A percentile compares a stretch with the other conserved stretches of the same genome.
Evolutionary conservation across 257 asterid species (phyloP).

Genomic region (Fraxinus pennsylvanica): DNA sequence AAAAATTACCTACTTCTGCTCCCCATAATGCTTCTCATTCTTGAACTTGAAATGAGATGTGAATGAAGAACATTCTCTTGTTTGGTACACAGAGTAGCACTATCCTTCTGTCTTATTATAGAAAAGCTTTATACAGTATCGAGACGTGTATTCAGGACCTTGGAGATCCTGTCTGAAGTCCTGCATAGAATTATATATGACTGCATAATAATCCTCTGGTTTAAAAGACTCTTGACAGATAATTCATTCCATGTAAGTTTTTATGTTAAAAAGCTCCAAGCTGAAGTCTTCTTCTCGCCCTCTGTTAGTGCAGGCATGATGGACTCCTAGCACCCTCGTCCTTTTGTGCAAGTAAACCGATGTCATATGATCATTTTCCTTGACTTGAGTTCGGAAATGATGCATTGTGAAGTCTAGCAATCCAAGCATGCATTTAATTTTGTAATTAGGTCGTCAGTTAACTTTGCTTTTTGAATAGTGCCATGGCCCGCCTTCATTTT

Average conservation of each 20-base stretch:
- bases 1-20: too few species aligned
- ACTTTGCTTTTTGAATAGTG: neutral
- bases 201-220: neutral
- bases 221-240: neutral
- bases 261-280: neutral
- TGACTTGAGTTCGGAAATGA: neutral
- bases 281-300: neutral
- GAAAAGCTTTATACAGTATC: too few species aligned
- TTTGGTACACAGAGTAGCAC: neutral
- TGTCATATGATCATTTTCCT: neutral
- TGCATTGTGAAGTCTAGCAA: neutral
- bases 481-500: too few species aligned
- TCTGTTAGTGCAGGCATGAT: too few species aligned
- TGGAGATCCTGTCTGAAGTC: neutral
- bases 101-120: neutral
- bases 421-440: neutral
- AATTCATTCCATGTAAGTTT: neutral
- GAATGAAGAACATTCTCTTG: too few species aligned
- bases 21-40: too few species aligned
- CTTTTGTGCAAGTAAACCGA: neutral
- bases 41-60: too few species aligned
- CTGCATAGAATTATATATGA: neutral
- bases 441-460: neutral
- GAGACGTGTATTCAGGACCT: too few species aligned
- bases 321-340: too few species aligned